Base-by-base conservation (phyloP, 192 early-diverging fungal species). In the Backusella luteola region DNA sequence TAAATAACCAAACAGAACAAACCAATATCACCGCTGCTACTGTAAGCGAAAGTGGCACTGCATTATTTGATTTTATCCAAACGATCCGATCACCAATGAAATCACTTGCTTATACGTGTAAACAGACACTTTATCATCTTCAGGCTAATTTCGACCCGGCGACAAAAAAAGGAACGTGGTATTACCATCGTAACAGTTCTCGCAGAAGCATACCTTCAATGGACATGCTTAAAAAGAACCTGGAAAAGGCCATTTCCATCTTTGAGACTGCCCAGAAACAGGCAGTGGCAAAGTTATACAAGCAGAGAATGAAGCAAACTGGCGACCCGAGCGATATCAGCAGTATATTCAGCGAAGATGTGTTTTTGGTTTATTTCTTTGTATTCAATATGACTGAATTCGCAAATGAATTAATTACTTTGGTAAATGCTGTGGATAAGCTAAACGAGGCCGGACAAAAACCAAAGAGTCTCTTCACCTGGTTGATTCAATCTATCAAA, bases 301-400 rank as follows among this genome's bases (percentile, higher is more conserved):
- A 75, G 4, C 82, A 86, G 12, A 68, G 78, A 44, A 71, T 77
- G 26, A 74, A 74, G 4, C 76, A 6, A 36, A 70, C 34, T 29
- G 15, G 75, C 49, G 35, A 83, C 69, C 71, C 73, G 42, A 44
- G 26, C 6, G 49, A 82, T 67, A 42, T 69, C 56, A 21, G 81
- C 73, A 12, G 77, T 80, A 52, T 41, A 5, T 71, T 74, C 19
- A 88, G 91, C n/a, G 93, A 94, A 79, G 89, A 92, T 79, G 87
- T 95, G 26, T 93, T 94, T 67, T 78, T 91, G 69, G 90, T 93
- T 32, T 91, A 92, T 75, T 96, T 93, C 75, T 94, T 94, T 79
- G 90, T 93, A 34, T 94, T 94, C 56, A 90, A 91, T 34, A 83
- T 93, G 73, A 88, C 90, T 79, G 93, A 94, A 77, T 92, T 94